phyloP scores from a whole-genome alignment of 148 eudicot genomes.

The Rhododendron williamsianum region DNA sequence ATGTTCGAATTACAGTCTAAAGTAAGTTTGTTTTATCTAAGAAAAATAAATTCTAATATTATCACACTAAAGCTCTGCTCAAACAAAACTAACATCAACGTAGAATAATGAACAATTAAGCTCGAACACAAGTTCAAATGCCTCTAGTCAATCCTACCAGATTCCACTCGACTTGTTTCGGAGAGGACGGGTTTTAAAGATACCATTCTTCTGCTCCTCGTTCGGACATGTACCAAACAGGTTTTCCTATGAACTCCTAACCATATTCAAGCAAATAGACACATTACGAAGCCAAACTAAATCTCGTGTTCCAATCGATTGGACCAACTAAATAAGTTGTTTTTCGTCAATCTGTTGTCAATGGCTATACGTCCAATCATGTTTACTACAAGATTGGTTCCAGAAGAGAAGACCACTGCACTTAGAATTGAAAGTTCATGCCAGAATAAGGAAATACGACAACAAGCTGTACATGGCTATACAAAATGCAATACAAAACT shows the following conservation, averaged over 20 bases:
- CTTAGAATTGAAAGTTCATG: neutral
- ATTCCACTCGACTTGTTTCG: neutral
- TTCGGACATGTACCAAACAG: neutral
- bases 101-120: neutral
- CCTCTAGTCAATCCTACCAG: neutral
- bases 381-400: neutral
- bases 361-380: neutral
- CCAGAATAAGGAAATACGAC: neutral
- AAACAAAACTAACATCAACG: neutral
- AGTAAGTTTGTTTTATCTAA: neutral
- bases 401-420: neutral
- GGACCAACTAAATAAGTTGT: neutral
- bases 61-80: neutral
- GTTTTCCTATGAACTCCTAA: neutral
- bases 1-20: neutral
- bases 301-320: neutral
- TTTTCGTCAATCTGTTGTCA: neutral
- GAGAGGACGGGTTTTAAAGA: neutral
- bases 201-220: neutral
- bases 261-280: neutral
- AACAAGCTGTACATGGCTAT: neutral
- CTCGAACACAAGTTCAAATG: neutral
- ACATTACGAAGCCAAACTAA: neutral
- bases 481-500: slow-evolving; percentile 2
- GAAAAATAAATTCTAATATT: neutral